A percentile compares a stretch with the other conserved stretches of the same genome.
Conservation (phyloP, 257 asterid species). For the Thymus quinquecostatus region DNA sequence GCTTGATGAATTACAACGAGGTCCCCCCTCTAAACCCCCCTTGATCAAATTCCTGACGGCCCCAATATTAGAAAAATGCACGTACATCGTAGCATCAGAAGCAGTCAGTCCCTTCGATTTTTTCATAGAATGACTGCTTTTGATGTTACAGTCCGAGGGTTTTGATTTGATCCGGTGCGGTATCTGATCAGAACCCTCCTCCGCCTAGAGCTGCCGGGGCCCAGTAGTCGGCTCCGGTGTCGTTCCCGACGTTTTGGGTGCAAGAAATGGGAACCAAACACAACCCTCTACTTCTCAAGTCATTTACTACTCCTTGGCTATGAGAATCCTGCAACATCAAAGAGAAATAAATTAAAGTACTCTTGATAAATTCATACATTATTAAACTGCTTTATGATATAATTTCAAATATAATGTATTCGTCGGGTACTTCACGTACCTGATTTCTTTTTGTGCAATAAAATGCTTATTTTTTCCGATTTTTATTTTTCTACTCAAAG, state of each 20-base stretch:
- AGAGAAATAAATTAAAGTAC: neutral
- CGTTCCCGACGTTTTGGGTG: conserved; percentile 69
- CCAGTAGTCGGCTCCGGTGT: conserved; percentile 67
- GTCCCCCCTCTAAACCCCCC: conserved; percentile 22
- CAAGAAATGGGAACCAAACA: conserved; percentile 85
- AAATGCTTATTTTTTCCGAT: too few relatives aligned
- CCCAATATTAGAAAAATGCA: conserved; percentile 27
- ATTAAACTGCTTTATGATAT: too few relatives aligned
- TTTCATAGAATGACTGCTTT: conserved; percentile 45
- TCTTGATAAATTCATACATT: too few relatives aligned
- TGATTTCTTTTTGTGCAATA: too few relatives aligned
- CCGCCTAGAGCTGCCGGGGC: conserved; percentile 52
- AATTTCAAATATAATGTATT: too few relatives aligned
- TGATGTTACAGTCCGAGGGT: conserved; percentile 40
- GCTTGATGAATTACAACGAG: conserved; percentile 31
- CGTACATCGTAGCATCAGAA: conserved; percentile 45
- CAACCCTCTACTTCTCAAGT: conserved; percentile 78
- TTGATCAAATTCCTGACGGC: conserved; percentile 7
- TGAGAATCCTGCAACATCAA: conserved; percentile 45
- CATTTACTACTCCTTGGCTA: conserved; percentile 37
- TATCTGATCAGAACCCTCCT: conserved; percentile 40
- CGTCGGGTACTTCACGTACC: too few relatives aligned
- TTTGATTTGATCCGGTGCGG: neutral
- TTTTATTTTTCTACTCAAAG: too few relatives aligned
- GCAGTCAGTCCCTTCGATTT: conserved; percentile 41